Conservation (phyloP, 495 filamentous ascomycete species). For the Friedmanniomyces simplex region DNA sequence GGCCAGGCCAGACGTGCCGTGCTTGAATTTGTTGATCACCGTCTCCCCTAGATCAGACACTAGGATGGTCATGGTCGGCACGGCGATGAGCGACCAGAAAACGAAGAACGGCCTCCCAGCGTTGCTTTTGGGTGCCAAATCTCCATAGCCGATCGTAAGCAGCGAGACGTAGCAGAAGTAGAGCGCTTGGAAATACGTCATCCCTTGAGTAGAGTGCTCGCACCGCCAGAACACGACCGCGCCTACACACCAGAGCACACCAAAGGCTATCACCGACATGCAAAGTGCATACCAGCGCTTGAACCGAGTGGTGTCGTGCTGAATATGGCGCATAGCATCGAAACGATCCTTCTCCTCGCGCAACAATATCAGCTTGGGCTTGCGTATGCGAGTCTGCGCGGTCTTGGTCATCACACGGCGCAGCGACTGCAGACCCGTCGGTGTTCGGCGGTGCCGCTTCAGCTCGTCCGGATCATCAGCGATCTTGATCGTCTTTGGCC, state of each 20-base stretch:
- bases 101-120: conserved; percentile 37
- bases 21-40: conserved; percentile 46
- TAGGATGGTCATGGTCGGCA: conserved; percentile 59
- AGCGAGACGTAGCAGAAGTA: conserved; percentile 39
- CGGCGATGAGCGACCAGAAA: conserved; percentile 43
- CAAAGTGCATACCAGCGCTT: conserved; percentile 32
- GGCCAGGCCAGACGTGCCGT: conserved; percentile 42
- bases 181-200: conserved; percentile 37
- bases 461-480: not conserved
- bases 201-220: conserved; percentile 26
- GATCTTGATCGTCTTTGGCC: conserved; percentile 9
- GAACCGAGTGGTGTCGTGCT: conserved; percentile 28
- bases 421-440: conserved; percentile 2
- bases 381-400: conserved; percentile 7
- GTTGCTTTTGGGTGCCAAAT: conserved; percentile 34
- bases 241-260: conserved; percentile 34
- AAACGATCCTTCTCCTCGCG: conserved; percentile 37
- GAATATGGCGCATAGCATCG: conserved; percentile 35
- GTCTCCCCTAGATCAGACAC: conserved; percentile 56
- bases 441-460: not conserved
- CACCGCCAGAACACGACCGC: conserved; percentile 35
- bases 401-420: conserved; percentile 1
- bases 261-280: conserved; percentile 31
- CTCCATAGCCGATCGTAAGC: conserved; percentile 36
- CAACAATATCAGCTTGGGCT: conserved; percentile 29